Evolutionary conservation across 345 rosid genomes (phyloP).

Genomic region (Boechera divaricarpa): DNA sequence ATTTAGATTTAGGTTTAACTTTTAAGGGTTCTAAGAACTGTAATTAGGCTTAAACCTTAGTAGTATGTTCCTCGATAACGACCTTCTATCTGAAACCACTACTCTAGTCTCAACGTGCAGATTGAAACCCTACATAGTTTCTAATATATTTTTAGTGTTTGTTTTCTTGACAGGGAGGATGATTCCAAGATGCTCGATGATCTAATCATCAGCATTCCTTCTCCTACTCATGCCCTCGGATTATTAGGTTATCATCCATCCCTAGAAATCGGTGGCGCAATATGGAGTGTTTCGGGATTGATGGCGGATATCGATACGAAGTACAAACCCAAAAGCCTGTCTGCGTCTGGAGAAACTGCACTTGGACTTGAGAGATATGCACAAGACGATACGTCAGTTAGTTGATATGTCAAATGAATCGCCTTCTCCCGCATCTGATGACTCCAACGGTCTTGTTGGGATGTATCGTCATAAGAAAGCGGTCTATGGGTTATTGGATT

Average conservation of each 20-base stretch:
- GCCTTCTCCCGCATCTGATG: not conserved
- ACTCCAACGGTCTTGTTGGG: not conserved
- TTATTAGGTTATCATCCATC: too few species aligned
- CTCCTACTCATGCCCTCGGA: too few species aligned
- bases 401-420: not conserved
- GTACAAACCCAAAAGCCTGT: not conserved
- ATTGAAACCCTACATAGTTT: too few species aligned
- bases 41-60: too few species aligned
- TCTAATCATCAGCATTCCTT: not conserved
- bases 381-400: not conserved
- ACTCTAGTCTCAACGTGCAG: too few species aligned
- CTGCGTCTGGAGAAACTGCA: not conserved
- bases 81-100: too few species aligned
- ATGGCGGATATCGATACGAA: not conserved
- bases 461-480: slow-evolving; percentile 11
- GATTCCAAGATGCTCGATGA: slow-evolving; percentile 25
- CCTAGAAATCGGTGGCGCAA: not conserved
- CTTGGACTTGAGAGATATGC: not conserved
- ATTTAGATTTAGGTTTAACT: too few species aligned
- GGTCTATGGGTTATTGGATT: not conserved
- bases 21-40: too few species aligned
- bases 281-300: not conserved
- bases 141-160: not conserved
- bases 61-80: too few species aligned
- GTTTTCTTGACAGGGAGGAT: slow-evolving; percentile 11